Base-by-base conservation (phyloP, 78 protist genomes). In the Kipferlia bialata region DNA sequence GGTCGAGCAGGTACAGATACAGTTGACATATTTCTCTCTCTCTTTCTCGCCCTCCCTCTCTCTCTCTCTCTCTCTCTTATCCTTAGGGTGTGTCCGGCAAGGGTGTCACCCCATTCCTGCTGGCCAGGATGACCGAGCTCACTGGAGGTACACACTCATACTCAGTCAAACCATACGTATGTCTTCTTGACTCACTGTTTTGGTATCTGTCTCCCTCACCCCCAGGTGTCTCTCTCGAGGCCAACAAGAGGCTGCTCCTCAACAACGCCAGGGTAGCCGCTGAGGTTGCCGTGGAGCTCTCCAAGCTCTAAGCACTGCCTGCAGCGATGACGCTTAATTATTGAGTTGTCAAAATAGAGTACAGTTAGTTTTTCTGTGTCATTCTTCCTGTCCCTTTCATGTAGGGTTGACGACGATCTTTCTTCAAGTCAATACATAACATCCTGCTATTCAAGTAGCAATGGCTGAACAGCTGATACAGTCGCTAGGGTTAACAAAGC, bases 21-120 rank as follows among this genome's bases (percentile, higher is more conserved):
- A n/a, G n/a, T n/a, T n/a, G n/a, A n/a, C n/a, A n/a, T n/a, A n/a
- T n/a, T n/a, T n/a, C n/a, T n/a, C n/a, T n/a, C n/a, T n/a, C n/a
- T n/a, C n/a, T n/a, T n/a, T n/a, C n/a, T n/a, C n/a, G n/a, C n/a
- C n/a, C n/a, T n/a, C n/a, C n/a, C n/a, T n/a, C n/a, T n/a, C n/a
- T n/a, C n/a, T n/a, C n/a, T n/a, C n/a, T n/a, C n/a, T n/a, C n/a
- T n/a, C n/a, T n/a, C n/a, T n/a, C n/a, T n/a, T n/a, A n/a, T n/a
- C n/a, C 31, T 1, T 36, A n/a, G 18, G 61, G 62, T 0, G 61
- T 89, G 0, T 1, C 18, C 2, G 96, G 96, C 2, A 65, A 77
- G 53, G 93, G 81, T 22, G 64, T 68, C 17, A 92, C 97, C 18
- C 97, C 97, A 17, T 92, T 72, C 57, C 53, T 92, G n/a, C 83